Evolutionary conservation across 495 filamentous ascomycete species (phyloP), one percentile per base, ranked within the genome.

Genomic region (Cenococcum geophilum): DNA sequence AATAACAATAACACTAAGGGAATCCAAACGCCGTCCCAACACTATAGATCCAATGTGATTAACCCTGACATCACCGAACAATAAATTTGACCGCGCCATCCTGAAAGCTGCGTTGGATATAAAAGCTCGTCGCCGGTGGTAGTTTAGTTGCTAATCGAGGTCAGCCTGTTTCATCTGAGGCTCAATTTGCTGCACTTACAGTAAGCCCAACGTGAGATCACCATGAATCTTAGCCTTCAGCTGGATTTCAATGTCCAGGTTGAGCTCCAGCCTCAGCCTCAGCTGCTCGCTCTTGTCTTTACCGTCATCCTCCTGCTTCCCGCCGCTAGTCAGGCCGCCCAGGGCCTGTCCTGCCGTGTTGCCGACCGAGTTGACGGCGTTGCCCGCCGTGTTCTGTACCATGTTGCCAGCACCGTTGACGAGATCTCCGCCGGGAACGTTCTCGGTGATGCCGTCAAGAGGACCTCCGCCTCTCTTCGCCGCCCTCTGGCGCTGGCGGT

Each of bases 171-270:
- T 21, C 20, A 32, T 40, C 4, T 3, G 23, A 59, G n/a, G 25
- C 6, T 4, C 25, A 37, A 18, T 14, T 45, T 14, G 40, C 14
- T 14, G 25, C 27, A 86, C 88, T 76, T 78, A 92, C 90, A 96
- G 81, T 66, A 96, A 78, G 55, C 87, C 86, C 55, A 96, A 71
- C 42, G 89, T 93, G 68, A 95, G 76, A 78, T 95, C 91, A 73
- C 91, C 89, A 68, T 92, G 88, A 71, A 96, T 93, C 76, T 89
- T 88, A 20, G 91, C 91, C 82, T 95, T 95, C 1, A 96, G 77
- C 71, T 91, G 85, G 35, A 95, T 85, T 78, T 95, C 88, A 65
- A 95, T 83, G 71, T 96, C 91, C 51, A 96, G 75, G 74, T 95
- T 95, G 54, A 95, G 71, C 71, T 95, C 90, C 57, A 96, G 72